Conservation (phyloP, 2,329 filamentous ascomycete species). For the Davidsoniella australis region DNA sequence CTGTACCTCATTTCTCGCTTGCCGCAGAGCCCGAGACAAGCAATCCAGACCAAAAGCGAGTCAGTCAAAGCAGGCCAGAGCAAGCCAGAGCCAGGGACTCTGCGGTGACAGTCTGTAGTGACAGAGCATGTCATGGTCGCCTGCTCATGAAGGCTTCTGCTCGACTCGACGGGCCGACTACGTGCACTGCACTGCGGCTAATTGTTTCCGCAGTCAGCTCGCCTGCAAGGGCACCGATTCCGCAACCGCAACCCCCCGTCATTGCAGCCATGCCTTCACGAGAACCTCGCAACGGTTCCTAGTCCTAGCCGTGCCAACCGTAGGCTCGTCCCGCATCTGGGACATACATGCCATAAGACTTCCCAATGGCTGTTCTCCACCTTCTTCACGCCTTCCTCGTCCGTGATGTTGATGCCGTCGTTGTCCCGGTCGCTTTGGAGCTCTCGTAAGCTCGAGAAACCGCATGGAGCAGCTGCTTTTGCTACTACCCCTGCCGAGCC, state of each 20-base stretch:
- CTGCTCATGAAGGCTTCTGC: constrained; percentile 41
- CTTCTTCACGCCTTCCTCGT: constrained; percentile 17
- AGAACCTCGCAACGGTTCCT: neutral
- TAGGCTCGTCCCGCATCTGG: neutral
- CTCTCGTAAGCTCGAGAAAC: neutral
- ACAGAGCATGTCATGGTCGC: constrained; percentile 8
- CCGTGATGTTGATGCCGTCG: constrained; percentile 7
- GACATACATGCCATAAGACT: constrained; percentile 8
- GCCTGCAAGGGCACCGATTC: neutral
- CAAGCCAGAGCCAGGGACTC: too few species aligned
- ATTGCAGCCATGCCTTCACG: neutral
- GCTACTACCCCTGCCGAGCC: too few species aligned
- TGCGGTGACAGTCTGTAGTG: too few species aligned
- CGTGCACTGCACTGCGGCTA: constrained; percentile 37
- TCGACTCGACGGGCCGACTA: constrained; percentile 42
- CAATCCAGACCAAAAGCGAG: too few species aligned
- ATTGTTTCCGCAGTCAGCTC: neutral
- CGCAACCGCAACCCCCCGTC: neutral
- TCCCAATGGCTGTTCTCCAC: constrained; percentile 25
- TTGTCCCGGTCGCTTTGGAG: constrained; percentile 5
- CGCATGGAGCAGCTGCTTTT: neutral
- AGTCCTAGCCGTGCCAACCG: neutral
- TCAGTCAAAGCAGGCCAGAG: too few species aligned
- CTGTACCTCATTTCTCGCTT: too few species aligned
- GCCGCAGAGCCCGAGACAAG: too few species aligned